phyloP scores from a whole-genome alignment of 208 protist genomes.

The Leishmania aethiopica region DNA sequence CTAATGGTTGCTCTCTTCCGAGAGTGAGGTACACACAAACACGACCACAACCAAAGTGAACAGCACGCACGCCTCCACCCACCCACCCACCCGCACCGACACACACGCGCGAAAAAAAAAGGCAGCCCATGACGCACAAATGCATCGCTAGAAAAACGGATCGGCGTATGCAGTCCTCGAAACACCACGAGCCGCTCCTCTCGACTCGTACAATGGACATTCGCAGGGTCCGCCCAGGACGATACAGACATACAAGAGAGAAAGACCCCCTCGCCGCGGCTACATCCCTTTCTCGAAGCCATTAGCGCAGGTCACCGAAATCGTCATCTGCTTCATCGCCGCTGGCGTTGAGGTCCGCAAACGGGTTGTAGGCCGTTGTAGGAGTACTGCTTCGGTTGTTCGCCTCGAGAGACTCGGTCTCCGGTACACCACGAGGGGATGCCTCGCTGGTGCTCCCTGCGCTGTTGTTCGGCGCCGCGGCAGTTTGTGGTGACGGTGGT shows the following conservation, averaged over 20 bases:
- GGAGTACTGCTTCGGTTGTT: not conserved
- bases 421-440: too few species aligned
- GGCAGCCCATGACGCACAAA: not conserved
- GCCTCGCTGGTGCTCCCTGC: not conserved
- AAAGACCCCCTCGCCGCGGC: not conserved
- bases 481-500: not conserved
- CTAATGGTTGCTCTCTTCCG: too few species aligned
- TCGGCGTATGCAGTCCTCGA: not conserved
- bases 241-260: not conserved
- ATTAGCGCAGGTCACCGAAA: constrained; percentile 21
- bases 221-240: not conserved
- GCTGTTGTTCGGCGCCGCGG: not conserved
- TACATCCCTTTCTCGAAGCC: not conserved
- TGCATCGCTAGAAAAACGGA: not conserved
- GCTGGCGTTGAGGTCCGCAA: constrained; percentile 13
- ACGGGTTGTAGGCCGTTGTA: constrained; percentile 17
- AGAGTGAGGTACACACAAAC: not conserved
- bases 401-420: not conserved
- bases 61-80: not conserved
- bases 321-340: constrained; percentile 19
- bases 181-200: not conserved
- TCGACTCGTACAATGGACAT: not conserved
- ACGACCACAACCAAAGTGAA: not conserved
- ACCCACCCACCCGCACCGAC: not conserved
- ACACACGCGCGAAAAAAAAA: not conserved